phyloP scores from a whole-genome alignment of 2,329 filamentous ascomycete genomes.

The Ramularia endophylla region DNA sequence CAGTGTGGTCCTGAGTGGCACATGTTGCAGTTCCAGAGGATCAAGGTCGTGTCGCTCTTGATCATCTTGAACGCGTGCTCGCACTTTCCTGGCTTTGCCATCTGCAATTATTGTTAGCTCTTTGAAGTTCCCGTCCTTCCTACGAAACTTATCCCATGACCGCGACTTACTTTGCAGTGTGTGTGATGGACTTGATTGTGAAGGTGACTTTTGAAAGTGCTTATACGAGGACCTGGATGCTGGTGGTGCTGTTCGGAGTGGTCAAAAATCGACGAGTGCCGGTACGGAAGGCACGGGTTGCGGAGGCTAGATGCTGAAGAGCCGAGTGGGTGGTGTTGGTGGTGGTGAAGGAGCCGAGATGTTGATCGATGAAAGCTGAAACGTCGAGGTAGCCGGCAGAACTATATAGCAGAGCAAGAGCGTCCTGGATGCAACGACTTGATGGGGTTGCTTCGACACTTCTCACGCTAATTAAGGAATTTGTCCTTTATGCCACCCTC shows the following conservation, averaged over 20 bases:
- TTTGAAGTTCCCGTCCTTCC: background rate
- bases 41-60: constrained; percentile 47
- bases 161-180: background rate
- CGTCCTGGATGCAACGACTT: constrained; percentile 12
- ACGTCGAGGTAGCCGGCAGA: constrained; percentile 16
- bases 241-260: background rate
- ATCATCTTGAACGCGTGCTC: constrained; percentile 46
- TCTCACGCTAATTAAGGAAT: constrained; percentile 14
- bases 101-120: constrained; percentile 19
- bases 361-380: constrained; percentile 20
- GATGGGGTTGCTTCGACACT: constrained; percentile 17
- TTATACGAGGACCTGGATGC: no score
- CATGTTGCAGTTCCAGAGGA: constrained; percentile 48
- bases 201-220: no score
- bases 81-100: constrained; percentile 45
- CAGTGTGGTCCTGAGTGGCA: constrained; percentile 47
- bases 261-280: background rate
- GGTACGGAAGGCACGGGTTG: background rate
- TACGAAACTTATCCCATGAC: background rate
- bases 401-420: constrained; percentile 20
- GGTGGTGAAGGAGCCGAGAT: constrained; percentile 3
- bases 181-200: no score
- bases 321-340: background rate
- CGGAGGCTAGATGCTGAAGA: background rate
- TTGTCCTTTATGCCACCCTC: constrained; percentile 24